Evolutionary conservation across 495 filamentous ascomycete species (phyloP), one percentile per base, ranked within the genome.

Genomic region (Cercophora scortea): DNA sequence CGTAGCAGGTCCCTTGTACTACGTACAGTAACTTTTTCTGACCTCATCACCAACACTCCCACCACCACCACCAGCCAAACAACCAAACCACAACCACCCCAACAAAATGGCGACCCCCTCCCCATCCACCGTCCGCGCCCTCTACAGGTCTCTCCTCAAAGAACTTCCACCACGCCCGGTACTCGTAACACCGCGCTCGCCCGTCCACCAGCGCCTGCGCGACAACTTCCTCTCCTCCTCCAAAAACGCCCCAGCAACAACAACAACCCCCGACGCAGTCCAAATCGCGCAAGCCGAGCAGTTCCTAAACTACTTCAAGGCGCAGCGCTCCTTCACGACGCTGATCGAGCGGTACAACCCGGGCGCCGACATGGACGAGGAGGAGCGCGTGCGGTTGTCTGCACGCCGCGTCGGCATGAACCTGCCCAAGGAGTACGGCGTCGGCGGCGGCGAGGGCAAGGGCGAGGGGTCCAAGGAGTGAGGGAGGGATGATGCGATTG

Each of bases 301-400:
- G 68, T 78, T 88, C 52, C 68, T 89, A 32, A 79, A 82, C 50
- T 97, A 95, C 65, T 75, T 89, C 3, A 79, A 79, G 47, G 87
- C 92, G 36, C 93, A 98, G 70, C 73, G 91, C 15, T 79, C 79
- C 66, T 96, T 97, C 61, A 77, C 79, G 7, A 82, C 79, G 40
- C 67, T 96, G 36, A 54, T 97, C 19, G 92, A 96, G 65, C 77
- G 89, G 60, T 98, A 97, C 70, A 98, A 97, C 64, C 90, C 91
- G 7, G 88, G 89, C 6, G 86, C 90, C 81, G 71, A 71, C 44
- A 83, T 92, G 81, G 82, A 85, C 58, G 84, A 93, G 69, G 89
- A 94, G 70, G 90, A 94, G 72, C 75, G 82, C 55, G 82, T 96
- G 40, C 62, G 88, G 51, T 71, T 96, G 74, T 88, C 88, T 53